These are phyloP conservation scores for Pterulicium gracile DNA, from an alignment of 1,284 basidiomycete genomes.

Conservation along the genomic window DNA sequence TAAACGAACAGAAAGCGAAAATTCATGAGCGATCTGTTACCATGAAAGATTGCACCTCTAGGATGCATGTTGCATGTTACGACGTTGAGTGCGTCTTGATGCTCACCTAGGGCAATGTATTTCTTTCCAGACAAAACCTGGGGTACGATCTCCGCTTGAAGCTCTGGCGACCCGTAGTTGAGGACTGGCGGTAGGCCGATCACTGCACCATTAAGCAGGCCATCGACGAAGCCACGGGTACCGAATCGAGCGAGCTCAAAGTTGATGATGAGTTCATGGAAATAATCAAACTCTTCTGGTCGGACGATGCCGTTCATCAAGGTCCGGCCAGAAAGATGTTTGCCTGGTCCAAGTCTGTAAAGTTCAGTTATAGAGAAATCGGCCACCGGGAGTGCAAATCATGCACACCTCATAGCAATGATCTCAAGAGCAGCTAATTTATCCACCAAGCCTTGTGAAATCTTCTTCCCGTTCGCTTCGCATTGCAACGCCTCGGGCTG, in stretches of 20 bases:
- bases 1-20: background rate
- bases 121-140: conserved; percentile 72
- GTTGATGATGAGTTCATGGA: conserved; percentile 78
- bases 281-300: conserved; percentile 84
- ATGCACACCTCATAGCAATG: background rate
- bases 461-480: conserved; percentile 74
- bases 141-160: conserved; percentile 64
- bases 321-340: conserved; percentile 79
- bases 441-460: conserved; percentile 66
- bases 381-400: conserved; percentile 24
- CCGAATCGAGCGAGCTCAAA: conserved; percentile 79
- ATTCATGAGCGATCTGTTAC: no score
- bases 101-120: conserved; percentile 42
- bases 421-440: conserved; percentile 33
- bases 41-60: no score
- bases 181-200: conserved; percentile 80
- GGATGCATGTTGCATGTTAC: no score
- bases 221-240: conserved; percentile 80
- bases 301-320: conserved; percentile 80
- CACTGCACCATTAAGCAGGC: conserved; percentile 70
- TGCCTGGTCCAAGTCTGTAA: conserved; percentile 68
- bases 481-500: conserved; percentile 54
- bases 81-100: no score
- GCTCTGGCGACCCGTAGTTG: conserved; percentile 76
- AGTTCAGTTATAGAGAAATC: background rate